Base-by-base conservation (phyloP, 1,284 basidiomycete species). In the Malassezia yamatoensis region DNA sequence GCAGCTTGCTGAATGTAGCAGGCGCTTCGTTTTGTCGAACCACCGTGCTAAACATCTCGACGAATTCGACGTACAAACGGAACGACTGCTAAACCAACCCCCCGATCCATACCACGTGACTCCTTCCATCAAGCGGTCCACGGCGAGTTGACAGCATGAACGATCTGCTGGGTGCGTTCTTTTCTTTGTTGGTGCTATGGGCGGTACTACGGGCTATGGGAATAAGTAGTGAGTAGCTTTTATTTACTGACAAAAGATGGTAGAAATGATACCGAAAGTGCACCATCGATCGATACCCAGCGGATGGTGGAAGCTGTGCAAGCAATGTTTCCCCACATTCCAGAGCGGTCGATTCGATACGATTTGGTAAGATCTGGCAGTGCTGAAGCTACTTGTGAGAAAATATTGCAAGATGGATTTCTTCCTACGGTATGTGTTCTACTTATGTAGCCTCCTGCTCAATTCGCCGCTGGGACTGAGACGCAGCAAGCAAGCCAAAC, bases 1-100 rank as follows among this genome's bases (percentile, higher is more conserved):
- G 88, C 4, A 85, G 86, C 43, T 82, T 78, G 43, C 85, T 82
- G 79, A 88, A 90, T 24, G 63, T 53, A 7, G 65, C 42, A 16
- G 60, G 43, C n/a, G 61, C 56, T 16, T 54, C 21, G 13, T 50
- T 38, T 44, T 41, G 50, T 46, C 45, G 16, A 9, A 48, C 55
- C 32, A 37, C 33, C 46, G 55, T 53, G 15, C 32, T 52, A 53
- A 60, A 56, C 59, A 60, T 60, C 29, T n/a, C 32, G 32, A 5
- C 6, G 34, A 45, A 32, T 29, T 29, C 24, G 38, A 15, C 41
- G 34, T 38, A 38, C 15, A 38, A 24, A 39, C 7, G 38, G 21
- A 44, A 46, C 32, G 54, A 39, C 46, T 42, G 29, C 29, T 29
- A 12, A 20, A 34, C n/a, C 35, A 42, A 15, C 39, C 33, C 34